Percentiles rank a stretch among this genome's conserved stretches.
Evolutionary conservation across 768 basidiomycete species (phyloP).

Genomic region (Russula lepida): DNA sequence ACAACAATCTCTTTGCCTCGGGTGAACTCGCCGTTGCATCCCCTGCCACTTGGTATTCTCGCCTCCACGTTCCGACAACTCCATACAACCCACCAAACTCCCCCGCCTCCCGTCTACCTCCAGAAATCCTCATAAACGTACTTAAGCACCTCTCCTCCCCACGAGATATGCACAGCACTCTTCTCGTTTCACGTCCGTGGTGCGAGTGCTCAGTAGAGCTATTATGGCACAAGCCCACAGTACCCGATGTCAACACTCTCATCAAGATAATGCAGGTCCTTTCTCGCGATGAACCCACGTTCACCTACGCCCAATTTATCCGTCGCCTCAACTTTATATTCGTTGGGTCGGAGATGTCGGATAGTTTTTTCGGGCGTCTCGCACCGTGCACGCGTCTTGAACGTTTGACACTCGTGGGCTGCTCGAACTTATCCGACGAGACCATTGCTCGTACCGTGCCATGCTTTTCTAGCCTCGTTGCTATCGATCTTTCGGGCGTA

Average conservation of each 20-base stretch:
- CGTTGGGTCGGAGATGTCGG: slow-evolving; percentile 59
- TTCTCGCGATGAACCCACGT: slow-evolving; percentile 55
- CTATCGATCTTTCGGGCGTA: slow-evolving; percentile 78
- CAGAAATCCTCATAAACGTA: slow-evolving; percentile 89
- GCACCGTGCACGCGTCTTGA: slow-evolving; percentile 73
- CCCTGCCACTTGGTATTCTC: slow-evolving; percentile 48
- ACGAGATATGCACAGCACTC: slow-evolving; percentile 61
- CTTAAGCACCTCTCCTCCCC: slow-evolving; percentile 73
- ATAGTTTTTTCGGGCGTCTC: slow-evolving; percentile 65
- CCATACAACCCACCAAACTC: slow-evolving; percentile 33
- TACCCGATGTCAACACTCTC: slow-evolving; percentile 61
- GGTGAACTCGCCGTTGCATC: slow-evolving; percentile 33
- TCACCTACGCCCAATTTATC: slow-evolving; percentile 82
- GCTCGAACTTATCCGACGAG: slow-evolving; percentile 55
- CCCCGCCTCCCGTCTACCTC: slow-evolving; percentile 65
- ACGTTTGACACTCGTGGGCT: slow-evolving; percentile 80
- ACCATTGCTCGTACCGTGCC: slow-evolving; percentile 59
- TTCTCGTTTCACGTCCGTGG: slow-evolving; percentile 86
- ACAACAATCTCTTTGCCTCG: slow-evolving; percentile 40
- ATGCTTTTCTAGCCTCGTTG: slow-evolving; percentile 66
- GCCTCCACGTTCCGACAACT: slow-evolving; percentile 21
- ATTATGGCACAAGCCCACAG: slow-evolving; percentile 85
- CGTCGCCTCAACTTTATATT: slow-evolving; percentile 84
- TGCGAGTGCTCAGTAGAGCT: slow-evolving; percentile 94
- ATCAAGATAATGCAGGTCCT: slow-evolving; percentile 73